Evolutionary conservation across 2,329 filamentous ascomycete species (phyloP), one percentile per base, ranked within the genome.

Genomic region (Pseudogymnoascus sp.): DNA sequence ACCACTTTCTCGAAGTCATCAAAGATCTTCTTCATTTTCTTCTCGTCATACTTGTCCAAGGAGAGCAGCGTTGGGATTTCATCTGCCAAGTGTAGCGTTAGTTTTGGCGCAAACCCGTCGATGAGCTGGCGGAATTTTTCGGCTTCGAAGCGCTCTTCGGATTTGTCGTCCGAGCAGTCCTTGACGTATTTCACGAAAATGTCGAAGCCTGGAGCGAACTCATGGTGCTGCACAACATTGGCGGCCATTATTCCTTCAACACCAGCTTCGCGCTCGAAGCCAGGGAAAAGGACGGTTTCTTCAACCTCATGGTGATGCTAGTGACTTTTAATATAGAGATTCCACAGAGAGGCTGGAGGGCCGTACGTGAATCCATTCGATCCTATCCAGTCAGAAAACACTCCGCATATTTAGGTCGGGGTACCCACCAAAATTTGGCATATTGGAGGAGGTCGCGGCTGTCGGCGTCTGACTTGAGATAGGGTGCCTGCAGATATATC

Each of bases 211-310:
- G 67, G 67, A 14, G 74, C 70, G 63, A 80, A 80, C 1, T 69
- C 68, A 7, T 72, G 69, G 64, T 80, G 78, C 61, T 80, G 77
- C 16, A 74, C 72, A 2, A 79, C 69, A 65, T 77, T 80, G 50
- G 64, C 67, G 13, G 76, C 75, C 76, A 79, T 79, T 24, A 78
- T 64, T 0, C 74, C 75, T 40, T 69, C 66, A 10, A 74, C 71
- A 0, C 73, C 76, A 3, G 72, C 65, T 21, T 75, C 62, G 37
- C 68, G 64, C 64, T 78, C 74, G 10, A 79, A 70, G 2, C 69
- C 68, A 0, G 76, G 75, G 65, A 80, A 80, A 42, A 78, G 70
- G 24, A 65, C 38, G 1, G 64, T 66, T 61, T 80, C 78, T 64
- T 80, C 78, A 0, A 66, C 62, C 0, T 70, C 62, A 64, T 80